Evolutionary conservation across 495 filamentous ascomycete genomes (phyloP).

Genomic region (Corynascus novoguineensis): DNA sequence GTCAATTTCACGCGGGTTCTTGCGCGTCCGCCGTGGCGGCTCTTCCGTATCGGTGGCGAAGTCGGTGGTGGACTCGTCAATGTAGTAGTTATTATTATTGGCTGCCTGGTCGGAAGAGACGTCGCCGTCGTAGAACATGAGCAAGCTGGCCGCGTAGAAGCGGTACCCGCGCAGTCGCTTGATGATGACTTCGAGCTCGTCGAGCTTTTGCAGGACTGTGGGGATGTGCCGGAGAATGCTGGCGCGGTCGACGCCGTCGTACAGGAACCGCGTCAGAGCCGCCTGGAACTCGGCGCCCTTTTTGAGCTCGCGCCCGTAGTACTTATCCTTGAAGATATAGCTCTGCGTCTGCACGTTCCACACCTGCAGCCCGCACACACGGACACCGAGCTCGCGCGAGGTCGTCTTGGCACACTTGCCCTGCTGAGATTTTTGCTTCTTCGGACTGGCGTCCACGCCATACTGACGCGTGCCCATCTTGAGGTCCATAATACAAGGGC

Average conservation of each 20-base stretch:
- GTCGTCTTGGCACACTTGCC: constrained; percentile 91
- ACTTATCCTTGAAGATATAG: constrained; percentile 93
- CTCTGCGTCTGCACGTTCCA: constrained; percentile 81
- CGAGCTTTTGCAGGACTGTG: constrained; percentile 75
- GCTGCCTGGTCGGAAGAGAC: not conserved
- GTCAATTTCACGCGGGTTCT: constrained; percentile 57
- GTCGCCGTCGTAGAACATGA: constrained; percentile 91
- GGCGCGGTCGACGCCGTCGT: constrained; percentile 75
- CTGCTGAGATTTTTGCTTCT: constrained; percentile 88
- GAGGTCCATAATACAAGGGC: constrained; percentile 91
- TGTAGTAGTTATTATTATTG: constrained; percentile 35
- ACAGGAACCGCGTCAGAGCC: constrained; percentile 82
- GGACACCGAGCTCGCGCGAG: constrained; percentile 82
- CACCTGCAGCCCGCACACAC: constrained; percentile 91
- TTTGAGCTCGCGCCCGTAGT: constrained; percentile 85
- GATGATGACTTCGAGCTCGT: constrained; percentile 76
- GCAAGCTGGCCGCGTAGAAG: constrained; percentile 89
- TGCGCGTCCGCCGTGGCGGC: constrained; percentile 29
- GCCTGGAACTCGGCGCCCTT: constrained; percentile 86
- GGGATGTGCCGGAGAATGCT: constrained; percentile 82
- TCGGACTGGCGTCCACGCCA: constrained; percentile 84
- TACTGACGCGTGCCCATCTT: constrained; percentile 99
- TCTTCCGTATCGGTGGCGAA: constrained; percentile 49
- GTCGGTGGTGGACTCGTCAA: constrained; percentile 45
- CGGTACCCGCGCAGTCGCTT: constrained; percentile 74